Base-by-base conservation (phyloP, 768 basidiomycete species). In the Tremella mesenterica region DNA sequence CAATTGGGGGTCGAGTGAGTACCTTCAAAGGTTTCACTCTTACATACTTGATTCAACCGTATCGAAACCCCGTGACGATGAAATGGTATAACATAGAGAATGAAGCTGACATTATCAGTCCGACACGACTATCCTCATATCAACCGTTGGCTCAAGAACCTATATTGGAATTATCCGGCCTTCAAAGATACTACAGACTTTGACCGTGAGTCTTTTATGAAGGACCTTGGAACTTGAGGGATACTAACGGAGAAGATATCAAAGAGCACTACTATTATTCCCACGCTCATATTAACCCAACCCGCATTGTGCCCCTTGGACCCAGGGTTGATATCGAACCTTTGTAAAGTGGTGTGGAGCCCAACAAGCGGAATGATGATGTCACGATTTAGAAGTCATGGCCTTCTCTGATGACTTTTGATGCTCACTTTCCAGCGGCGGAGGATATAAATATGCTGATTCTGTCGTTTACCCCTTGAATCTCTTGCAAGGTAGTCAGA, bases 111-210 rank as follows among this genome's bases (percentile, higher is more conserved):
- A 29, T 4, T 10, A 10, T n/a, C 55, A 71, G 71, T 95, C 67
- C 87, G 92, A 21, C 76, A 83, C 64, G 86, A 86, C 5, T 97
- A 91, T 73, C 91, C 92, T 18, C 79, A 82, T 44, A 80, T 95
- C 45, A 80, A 96, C 75, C 44, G 58, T 21, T 92, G 88, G 86
- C 64, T 87, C 75, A 83, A 83, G 73, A 84, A 85, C 68, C 75
- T 96, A 18, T 97, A 99, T 78, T 96, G 90, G 91, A 85, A 84
- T 57, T 77, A 84, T 61, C 74, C 83, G 0, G 88, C 89, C 4
- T 97, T 99, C 82, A 83, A 83, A 71, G 80, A 82, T 5, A 83
- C 84, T 16, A 92, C 91, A 33, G 78, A 91, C 68, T 96, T 96
- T 68, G 81, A 86, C 14, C 92, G 95, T 73, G 86, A 58, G 64